Evolutionary conservation across 2,329 filamentous ascomycete species (phyloP).

Genomic region (Xylariales sp.): DNA sequence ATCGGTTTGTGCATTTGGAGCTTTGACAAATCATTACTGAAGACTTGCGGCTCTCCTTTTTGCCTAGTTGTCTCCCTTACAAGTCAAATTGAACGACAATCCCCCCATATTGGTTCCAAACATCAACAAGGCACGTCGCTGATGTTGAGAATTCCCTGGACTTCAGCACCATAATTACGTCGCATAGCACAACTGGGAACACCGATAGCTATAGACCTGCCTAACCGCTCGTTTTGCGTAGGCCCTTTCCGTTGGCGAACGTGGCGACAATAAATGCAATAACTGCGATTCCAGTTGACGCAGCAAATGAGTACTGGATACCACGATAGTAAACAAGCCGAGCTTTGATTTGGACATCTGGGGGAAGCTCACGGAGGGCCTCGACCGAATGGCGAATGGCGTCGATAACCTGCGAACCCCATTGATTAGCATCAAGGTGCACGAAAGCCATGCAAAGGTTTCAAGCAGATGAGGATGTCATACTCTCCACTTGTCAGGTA

Average conservation of each 20-base stretch:
- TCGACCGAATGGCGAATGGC: constrained; percentile 58
- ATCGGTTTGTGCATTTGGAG: too few species aligned
- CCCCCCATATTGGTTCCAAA: too few species aligned
- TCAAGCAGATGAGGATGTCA: constrained; percentile 17
- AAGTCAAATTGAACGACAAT: too few species aligned
- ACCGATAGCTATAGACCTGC: too few species aligned
- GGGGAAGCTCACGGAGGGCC: constrained; percentile 48
- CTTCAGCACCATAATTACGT: too few species aligned
- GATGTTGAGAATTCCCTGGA: too few species aligned
- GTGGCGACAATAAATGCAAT: constrained; percentile 44
- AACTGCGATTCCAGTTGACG: constrained; percentile 46
- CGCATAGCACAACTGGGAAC: too few species aligned
- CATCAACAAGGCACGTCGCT: too few species aligned
- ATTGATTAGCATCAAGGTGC: constrained; percentile 12
- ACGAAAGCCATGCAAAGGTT: constrained; percentile 7
- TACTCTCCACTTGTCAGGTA: constrained; percentile 56
- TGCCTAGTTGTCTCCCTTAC: too few species aligned
- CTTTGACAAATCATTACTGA: too few species aligned
- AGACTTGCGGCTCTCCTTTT: too few species aligned
- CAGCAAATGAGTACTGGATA: constrained; percentile 50
- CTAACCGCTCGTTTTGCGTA: constrained; percentile 23
- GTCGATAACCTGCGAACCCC: constrained; percentile 47
- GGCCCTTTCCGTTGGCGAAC: constrained; percentile 33
- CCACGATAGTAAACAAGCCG: constrained; percentile 57
- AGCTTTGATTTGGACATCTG: constrained; percentile 51